Evolutionary conservation across 495 filamentous ascomycete genomes (phyloP), one percentile per base, ranked within the genome.

Genomic region (Xeromyces bisporus): DNA sequence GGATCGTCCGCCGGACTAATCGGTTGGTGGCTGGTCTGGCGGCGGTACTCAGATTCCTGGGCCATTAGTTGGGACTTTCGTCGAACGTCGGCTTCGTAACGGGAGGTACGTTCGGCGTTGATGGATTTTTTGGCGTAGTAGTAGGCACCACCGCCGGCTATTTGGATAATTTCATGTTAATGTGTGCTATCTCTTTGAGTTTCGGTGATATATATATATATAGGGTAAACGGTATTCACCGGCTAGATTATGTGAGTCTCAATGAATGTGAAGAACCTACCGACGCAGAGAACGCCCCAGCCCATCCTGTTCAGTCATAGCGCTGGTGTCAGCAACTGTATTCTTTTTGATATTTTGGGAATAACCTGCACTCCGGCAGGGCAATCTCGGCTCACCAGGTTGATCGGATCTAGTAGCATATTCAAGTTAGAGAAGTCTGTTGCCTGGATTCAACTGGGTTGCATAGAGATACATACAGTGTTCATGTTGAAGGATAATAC

Each of bases 41-140:
- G 44, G 43, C 47, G 39, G 55, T 67, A 45, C 58, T 62, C 57
- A 7, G 52, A 47, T 46, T 80, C 73, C 41, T 75, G 64, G 6
- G 66, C 63, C 12, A 66, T 60, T 35, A 67, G 53, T 46, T 76
- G 63, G 33, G 66, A 63, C 55, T 73, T 74, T 49, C 69, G 69
- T 48, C 67, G 66, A 24, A 70, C 56, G 28, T 77, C 69, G 20
- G 73, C 70, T 36, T 81, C 70, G 32, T 79, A 73, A 40, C 81
- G 68, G 32, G 68, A 54, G 18, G 69, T 65, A 24, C 84, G 79
- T 57, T 93, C 81, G 39, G 78, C 80, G 43, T 94, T 87, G 64
- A 97, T 86, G 51, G 75, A 77, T 41, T 74, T 66, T 65, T 97
- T 97, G 33, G 89, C 91, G 53, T 93, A 93, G 61, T 82, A 82